Evolutionary conservation across 768 basidiomycete species (phyloP).

Genomic region (Pholiota molesta): DNA sequence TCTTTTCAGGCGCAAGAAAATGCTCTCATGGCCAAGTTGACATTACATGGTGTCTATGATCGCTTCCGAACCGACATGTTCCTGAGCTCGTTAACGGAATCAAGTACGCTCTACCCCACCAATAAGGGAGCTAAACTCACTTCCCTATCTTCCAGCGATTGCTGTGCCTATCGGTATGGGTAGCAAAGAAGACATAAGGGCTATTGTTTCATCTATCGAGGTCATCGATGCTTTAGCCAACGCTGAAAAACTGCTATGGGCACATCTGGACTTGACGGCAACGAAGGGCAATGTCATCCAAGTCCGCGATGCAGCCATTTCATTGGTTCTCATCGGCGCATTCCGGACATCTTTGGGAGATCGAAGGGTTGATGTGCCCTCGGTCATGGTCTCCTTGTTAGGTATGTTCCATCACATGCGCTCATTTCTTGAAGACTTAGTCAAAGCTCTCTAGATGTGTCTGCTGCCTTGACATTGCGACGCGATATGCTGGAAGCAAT

Average conservation of each 20-base stretch:
- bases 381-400: slow-evolving; percentile 64
- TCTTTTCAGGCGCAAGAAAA: slow-evolving; percentile 69
- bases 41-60: slow-evolving; percentile 74
- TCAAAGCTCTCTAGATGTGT: slow-evolving; percentile 54
- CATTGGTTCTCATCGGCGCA: slow-evolving; percentile 69
- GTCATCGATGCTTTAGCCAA: slow-evolving; percentile 62
- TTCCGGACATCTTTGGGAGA: slow-evolving; percentile 84
- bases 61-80: slow-evolving; percentile 88
- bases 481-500: slow-evolving; percentile 88
- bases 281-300: slow-evolving; percentile 66
- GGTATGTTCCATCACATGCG: slow-evolving; percentile 39
- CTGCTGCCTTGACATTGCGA: slow-evolving; percentile 75
- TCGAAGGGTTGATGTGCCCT: slow-evolving; percentile 47
- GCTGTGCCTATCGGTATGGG: slow-evolving; percentile 82
- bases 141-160: slow-evolving; percentile 55
- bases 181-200: slow-evolving; percentile 37
- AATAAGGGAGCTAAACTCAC: not conserved
- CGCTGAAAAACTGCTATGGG: slow-evolving; percentile 74
- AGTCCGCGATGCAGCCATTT: slow-evolving; percentile 74
- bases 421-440: not conserved
- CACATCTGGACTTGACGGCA: slow-evolving; percentile 57
- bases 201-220: slow-evolving; percentile 54
- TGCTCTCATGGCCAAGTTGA: slow-evolving; percentile 75
- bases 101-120: slow-evolving; percentile 50
- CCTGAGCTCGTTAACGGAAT: slow-evolving; percentile 87